phyloP scores from a whole-genome alignment of 768 basidiomycete genomes.

The Trametes meyenii region DNA sequence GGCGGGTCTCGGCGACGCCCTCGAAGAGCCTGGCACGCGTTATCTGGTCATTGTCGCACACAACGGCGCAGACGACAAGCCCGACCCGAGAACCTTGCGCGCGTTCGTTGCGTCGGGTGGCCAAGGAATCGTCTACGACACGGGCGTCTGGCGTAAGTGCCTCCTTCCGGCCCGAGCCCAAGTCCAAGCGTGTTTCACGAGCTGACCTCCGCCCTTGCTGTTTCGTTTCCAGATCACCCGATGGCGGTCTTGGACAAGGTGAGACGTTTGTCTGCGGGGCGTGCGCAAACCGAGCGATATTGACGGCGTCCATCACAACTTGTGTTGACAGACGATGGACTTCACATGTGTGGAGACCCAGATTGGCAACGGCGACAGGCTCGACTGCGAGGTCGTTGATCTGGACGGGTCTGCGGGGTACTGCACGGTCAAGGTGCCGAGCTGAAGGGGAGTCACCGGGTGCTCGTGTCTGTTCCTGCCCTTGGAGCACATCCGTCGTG shows the following conservation, averaged over 20 bases:
- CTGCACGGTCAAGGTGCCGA: constrained; percentile 23
- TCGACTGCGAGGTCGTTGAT: constrained; percentile 88
- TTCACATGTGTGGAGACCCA: constrained; percentile 93
- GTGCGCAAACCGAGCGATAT: background rate
- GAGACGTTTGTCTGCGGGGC: constrained; percentile 6
- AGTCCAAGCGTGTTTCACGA: no score
- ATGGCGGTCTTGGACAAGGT: constrained; percentile 82
- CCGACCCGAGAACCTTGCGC: constrained; percentile 71
- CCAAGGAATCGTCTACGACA: constrained; percentile 87
- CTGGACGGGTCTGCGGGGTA: constrained; percentile 31
- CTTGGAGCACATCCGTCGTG: background rate
- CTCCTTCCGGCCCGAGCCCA: background rate
- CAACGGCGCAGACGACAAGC: constrained; percentile 75
- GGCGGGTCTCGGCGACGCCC: constrained; percentile 43
- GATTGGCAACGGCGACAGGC: constrained; percentile 72
- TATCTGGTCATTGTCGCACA: constrained; percentile 90
- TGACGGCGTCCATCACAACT: background rate
- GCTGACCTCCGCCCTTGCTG: no score
- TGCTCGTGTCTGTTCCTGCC: background rate
- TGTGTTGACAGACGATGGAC: constrained; percentile 60
- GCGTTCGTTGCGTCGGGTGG: constrained; percentile 81
- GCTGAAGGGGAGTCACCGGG: background rate
- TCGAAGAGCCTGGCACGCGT: constrained; percentile 49
- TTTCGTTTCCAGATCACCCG: constrained; percentile 72
- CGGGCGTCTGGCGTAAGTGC: constrained; percentile 88